Percentiles rank a stretch among this genome's conserved stretches.
Evolutionary conservation across 805 yeast species (phyloP).

Genomic region (Wickerhamiella alocasiicola): DNA sequence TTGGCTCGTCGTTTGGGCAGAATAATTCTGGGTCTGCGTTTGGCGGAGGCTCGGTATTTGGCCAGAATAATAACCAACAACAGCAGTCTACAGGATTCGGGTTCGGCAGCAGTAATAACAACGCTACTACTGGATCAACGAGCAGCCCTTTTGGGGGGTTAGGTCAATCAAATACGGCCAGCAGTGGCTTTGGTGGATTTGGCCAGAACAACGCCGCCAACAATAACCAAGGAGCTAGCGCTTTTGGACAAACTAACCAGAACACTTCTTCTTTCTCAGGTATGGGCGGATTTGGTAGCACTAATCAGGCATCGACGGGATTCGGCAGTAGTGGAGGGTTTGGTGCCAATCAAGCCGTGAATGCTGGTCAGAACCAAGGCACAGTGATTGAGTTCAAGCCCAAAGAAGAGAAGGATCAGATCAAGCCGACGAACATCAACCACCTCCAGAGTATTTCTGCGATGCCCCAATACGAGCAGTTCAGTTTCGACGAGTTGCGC

Average conservation of each 20-base stretch:
- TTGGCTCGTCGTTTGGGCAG: slow-evolving; percentile 11
- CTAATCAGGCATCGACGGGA: slow-evolving; percentile 15
- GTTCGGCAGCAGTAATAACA: slow-evolving; percentile 15
- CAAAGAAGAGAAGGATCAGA: slow-evolving; percentile 56
- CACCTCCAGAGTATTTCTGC: slow-evolving; percentile 59
- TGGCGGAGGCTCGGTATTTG: slow-evolving; percentile 6
- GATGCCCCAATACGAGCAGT: slow-evolving; percentile 83
- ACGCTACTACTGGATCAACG: slow-evolving; percentile 9
- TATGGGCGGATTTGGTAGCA: slow-evolving; percentile 27
- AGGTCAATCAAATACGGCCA: background rate
- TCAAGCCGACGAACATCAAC: slow-evolving; percentile 38
- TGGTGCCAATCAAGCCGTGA: slow-evolving; percentile 13
- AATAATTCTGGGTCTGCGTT: background rate
- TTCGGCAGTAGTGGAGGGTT: slow-evolving; percentile 1
- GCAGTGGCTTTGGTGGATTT: background rate
- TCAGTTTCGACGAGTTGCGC: slow-evolving; percentile 79
- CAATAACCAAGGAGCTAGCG: background rate
- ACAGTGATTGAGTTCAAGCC: slow-evolving; percentile 56
- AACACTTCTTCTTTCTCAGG: slow-evolving; percentile 21
- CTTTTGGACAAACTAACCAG: slow-evolving; percentile 26
- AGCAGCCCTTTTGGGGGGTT: slow-evolving; percentile 20
- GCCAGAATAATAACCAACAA: slow-evolving; percentile 9
- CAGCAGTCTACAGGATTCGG: slow-evolving; percentile 22
- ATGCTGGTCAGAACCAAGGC: slow-evolving; percentile 40
- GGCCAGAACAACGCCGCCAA: slow-evolving; percentile 2